These are phyloP conservation scores for Chaetomiaceae sp. DNA, from an alignment of 2,329 filamentous ascomycete genomes.

Conservation along the genomic window DNA sequence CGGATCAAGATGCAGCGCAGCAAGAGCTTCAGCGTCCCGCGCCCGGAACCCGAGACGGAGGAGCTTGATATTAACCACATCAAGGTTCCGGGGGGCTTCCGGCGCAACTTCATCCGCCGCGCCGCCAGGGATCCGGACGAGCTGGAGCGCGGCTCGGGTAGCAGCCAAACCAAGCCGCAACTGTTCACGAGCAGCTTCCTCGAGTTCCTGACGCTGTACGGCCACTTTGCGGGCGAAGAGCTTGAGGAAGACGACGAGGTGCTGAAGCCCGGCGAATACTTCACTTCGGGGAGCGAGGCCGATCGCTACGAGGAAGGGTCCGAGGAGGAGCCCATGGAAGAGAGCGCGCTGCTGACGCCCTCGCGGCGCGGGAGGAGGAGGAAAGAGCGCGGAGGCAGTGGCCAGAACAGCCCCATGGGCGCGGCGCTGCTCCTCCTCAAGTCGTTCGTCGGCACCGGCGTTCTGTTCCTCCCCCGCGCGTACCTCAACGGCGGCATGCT, in stretches of 20 bases:
- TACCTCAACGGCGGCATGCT: conserved; percentile 97
- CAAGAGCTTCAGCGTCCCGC: conserved; percentile 77
- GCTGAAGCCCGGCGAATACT: conserved; percentile 83
- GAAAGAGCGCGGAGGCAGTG: conserved; percentile 67
- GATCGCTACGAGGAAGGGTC: conserved; percentile 55
- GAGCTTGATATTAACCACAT: conserved; percentile 84
- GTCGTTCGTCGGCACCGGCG: conserved; percentile 95
- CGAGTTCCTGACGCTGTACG: conserved; percentile 91
- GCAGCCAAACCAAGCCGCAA: conserved; percentile 47
- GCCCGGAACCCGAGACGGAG: conserved; percentile 75
- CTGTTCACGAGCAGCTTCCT: conserved; percentile 90
- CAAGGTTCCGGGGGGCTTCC: conserved; percentile 88
- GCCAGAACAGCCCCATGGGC: conserved; percentile 72
- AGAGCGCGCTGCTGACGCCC: conserved; percentile 77
- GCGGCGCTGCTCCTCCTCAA: conserved; percentile 86
- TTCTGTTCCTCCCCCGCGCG: conserved; percentile 86
- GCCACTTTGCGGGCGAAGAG: conserved; percentile 95
- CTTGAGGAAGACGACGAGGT: conserved; percentile 95
- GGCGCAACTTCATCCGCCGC: conserved; percentile 81
- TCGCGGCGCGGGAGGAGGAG: conserved; percentile 69
- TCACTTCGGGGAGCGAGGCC: conserved; percentile 70
- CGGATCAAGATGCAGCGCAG: conserved; percentile 67
- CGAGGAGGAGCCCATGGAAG: conserved; percentile 78
- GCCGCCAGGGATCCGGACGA: conserved; percentile 58
- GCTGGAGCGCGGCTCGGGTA: conserved; percentile 37